Evolutionary conservation across 169 alveolate species (phyloP).

Genomic region (Cryptosporidium ubiquitum): DNA sequence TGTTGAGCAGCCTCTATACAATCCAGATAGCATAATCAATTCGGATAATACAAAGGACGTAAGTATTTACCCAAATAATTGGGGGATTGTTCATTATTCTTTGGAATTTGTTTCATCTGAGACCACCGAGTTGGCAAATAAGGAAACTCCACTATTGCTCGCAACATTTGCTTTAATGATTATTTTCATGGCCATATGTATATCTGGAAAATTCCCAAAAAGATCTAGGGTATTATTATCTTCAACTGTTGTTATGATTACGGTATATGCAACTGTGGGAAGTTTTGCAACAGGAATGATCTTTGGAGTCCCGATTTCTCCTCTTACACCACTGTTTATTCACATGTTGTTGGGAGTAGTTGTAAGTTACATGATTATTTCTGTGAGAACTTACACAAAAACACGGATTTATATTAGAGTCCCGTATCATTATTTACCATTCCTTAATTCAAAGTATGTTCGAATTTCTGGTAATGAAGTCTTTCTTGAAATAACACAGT

Average conservation of each 20-base stretch:
- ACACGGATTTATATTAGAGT: slow-evolving; percentile 55
- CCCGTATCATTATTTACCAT: slow-evolving; percentile 15
- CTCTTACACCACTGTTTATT: slow-evolving; percentile 62
- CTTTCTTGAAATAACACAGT: slow-evolving; percentile 61
- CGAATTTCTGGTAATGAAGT: slow-evolving; percentile 61
- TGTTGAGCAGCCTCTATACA: not conserved
- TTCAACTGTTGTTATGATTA: slow-evolving; percentile 59
- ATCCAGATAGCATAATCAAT: too few species aligned
- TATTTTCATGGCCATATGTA: slow-evolving; percentile 61
- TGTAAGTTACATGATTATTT: slow-evolving; percentile 70
- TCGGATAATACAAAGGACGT: not conserved
- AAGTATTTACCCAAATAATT: slow-evolving; percentile 18
- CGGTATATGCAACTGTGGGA: slow-evolving; percentile 68
- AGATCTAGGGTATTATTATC: slow-evolving; percentile 51
- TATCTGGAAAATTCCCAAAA: slow-evolving; percentile 66
- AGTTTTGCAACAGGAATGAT: slow-evolving; percentile 73
- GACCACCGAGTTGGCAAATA: slow-evolving; percentile 68
- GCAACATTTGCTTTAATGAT: slow-evolving; percentile 69
- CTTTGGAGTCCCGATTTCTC: slow-evolving; percentile 71
- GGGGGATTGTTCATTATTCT: slow-evolving; percentile 66
- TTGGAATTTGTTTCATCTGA: slow-evolving; percentile 58
- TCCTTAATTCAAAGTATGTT: slow-evolving; percentile 43
- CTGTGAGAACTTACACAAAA: slow-evolving; percentile 57
- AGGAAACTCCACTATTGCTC: slow-evolving; percentile 67
- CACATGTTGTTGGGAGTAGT: slow-evolving; percentile 69